Evolutionary conservation across 768 basidiomycete species (phyloP), one percentile per base, ranked within the genome.

Genomic region (Rhizopogon rudus): DNA sequence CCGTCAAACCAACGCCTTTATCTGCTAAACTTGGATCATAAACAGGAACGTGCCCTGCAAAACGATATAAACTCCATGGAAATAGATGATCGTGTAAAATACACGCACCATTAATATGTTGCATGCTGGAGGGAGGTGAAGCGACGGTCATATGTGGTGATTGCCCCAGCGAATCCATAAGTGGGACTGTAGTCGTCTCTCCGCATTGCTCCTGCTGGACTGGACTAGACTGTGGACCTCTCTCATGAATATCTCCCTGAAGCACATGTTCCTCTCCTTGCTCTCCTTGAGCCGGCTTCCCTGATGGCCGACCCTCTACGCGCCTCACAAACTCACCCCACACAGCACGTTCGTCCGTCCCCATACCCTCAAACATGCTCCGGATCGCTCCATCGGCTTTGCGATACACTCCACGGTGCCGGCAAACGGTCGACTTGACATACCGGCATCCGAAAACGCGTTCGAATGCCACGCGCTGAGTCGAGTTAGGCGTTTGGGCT

Each of bases 401-500:
- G 54, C 80, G 74, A 79, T 86, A 87, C 42, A 86, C 79, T 0
- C 81, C 82, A n/a, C 84, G 77, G 61, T 87, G 86, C 12, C 86
- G 78, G 65, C 86, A 86, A 14, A 88, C 82, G 0, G 86, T 88
- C 62, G 82, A 83, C 69, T 88, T 88, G 35, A 88, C 84, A 63
- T 88, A 88, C 31, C 84, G 76, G 60, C 79, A 82, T 35, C 83
- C 82, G 66, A 88, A 88, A 40, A 87, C 81, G 42, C 82, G 81
- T 65, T 87, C 83, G 55, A 88, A 88, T 6, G 86, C 84, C 1
- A 72, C 71, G n/a, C 80, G 80, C 61, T 87, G 86, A 3, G 83
- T 87, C 61, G 81, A 73, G 67, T 73, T 59, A 69, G 77, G 41
- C 55, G 63, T 64, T 50, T 69, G 62, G 0, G 62, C 59, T 8